phyloP scores from a whole-genome alignment of 2,329 filamentous ascomycete species.

The Claviceps monticola region DNA sequence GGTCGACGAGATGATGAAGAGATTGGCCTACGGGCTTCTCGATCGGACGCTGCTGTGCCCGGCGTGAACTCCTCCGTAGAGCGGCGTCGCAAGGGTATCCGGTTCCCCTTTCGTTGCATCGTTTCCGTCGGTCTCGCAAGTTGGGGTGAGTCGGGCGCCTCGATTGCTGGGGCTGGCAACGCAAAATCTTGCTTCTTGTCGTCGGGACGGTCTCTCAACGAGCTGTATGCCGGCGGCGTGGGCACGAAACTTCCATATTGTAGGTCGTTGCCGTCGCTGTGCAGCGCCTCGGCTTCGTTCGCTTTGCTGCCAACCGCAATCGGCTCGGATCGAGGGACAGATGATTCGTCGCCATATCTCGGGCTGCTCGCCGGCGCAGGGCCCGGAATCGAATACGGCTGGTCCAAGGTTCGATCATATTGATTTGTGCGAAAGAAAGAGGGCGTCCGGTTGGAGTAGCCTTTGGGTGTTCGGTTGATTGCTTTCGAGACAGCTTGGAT shows the following conservation, averaged over 20 bases:
- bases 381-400: not conserved
- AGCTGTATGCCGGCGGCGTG: slow-evolving; percentile 24
- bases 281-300: slow-evolving; percentile 3
- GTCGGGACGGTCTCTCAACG: slow-evolving; percentile 3
- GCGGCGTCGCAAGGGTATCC: slow-evolving; percentile 21
- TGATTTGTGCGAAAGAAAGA: slow-evolving; percentile 16
- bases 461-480: slow-evolving; percentile 44
- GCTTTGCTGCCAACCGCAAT: slow-evolving; percentile 1
- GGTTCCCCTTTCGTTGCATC: slow-evolving; percentile 10
- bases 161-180: slow-evolving; percentile 40
- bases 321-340: not conserved
- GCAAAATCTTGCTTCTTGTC: slow-evolving; percentile 27
- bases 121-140: slow-evolving; percentile 9
- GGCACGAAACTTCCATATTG: slow-evolving; percentile 41
- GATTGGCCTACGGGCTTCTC: not conserved
- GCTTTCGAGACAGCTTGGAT: slow-evolving; percentile 71
- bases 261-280: slow-evolving; percentile 22
- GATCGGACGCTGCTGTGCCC: slow-evolving; percentile 8
- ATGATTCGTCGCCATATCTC: not conserved
- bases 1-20: slow-evolving; percentile 9
- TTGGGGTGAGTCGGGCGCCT: slow-evolving; percentile 18
- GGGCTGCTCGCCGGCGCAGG: not conserved
- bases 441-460: slow-evolving; percentile 19
- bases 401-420: slow-evolving; percentile 1
- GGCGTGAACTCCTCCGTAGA: slow-evolving; percentile 16